Base-by-base conservation (phyloP, 2,329 filamentous ascomycete genomes). In the Akanthomyces muscarius region DNA sequence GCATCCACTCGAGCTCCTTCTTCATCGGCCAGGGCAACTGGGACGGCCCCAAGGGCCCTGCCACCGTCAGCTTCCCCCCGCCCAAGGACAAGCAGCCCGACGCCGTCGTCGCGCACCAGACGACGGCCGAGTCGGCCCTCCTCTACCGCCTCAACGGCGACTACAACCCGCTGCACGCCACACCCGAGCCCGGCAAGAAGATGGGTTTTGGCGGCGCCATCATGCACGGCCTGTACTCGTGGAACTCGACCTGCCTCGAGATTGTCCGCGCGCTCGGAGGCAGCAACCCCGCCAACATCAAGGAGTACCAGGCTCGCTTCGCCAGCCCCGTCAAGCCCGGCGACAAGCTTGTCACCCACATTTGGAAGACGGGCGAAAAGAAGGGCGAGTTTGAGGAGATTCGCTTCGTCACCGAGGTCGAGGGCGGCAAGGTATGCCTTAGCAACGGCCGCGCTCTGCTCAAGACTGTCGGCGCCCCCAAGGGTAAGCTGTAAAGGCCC, bases 161-260 rank as follows among this genome's bases (percentile, higher is more conserved):
- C 79, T 97, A 97, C 78, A 97, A 97, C 80, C 93, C 92, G 33
- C 86, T 97, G 42, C 92, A 97, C 74, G 92, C 91, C 7, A 90
- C 90, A 21, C 92, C 92, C 14, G 90, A 92, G 77, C 91, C 92
- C 0, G 92, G 92, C 65, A 78, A 85, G 76, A 89, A 92, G 78
- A 96, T 97, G 91, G 92, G 93, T 65, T 97, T 96, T 69, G 91
- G 91, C 33, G 92, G 92, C 41, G 81, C 86, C 69, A 97, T 97
- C 75, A 90, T 96, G 74, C 92, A 97, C 77, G 93, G 93, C 23
- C 81, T 97, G 52, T 96, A 88, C 79, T 91, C 87, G 69, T 97
- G 90, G 88, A 97, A 97, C 78, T 85, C 85, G 63, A 85, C 90
- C 2, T 85, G 85, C 18, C 91, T 94, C 71, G 87, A 84, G 33